Conservation (phyloP, 371 early-diverging fungal species). For the Enterospora canceri region DNA sequence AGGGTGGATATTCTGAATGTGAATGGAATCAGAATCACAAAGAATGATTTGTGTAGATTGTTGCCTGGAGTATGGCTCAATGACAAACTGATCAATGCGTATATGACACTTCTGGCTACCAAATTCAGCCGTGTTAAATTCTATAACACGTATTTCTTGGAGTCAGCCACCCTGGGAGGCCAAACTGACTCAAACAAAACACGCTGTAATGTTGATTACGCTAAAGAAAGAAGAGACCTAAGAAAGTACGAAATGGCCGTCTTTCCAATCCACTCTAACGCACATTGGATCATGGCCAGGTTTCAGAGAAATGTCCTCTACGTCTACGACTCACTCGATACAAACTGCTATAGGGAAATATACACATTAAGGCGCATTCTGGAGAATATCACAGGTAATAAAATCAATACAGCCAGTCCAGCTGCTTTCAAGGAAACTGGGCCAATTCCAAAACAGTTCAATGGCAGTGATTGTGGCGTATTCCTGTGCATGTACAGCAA, state of each 20-base stretch:
- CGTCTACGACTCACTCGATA: conserved; percentile 72
- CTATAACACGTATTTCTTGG: conserved; percentile 20
- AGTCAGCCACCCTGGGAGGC: not conserved
- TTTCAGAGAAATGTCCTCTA: conserved; percentile 61
- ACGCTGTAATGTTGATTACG: not conserved
- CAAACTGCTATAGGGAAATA: conserved; percentile 59
- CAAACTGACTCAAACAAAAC: not conserved
- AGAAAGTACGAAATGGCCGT: conserved; percentile 59
- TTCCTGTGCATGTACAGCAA: conserved; percentile 70
- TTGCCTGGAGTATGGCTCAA: conserved; percentile 30
- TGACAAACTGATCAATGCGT: conserved; percentile 47
- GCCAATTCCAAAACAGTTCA: conserved; percentile 67
- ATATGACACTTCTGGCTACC: conserved; percentile 28
- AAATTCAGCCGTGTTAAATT: conserved; percentile 3
- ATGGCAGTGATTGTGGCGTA: conserved; percentile 88
- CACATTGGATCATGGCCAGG: conserved; percentile 72
- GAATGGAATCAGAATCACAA: not conserved
- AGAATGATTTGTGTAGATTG: conserved; percentile 24
- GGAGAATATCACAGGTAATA: conserved; percentile 60
- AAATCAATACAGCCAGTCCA: conserved; percentile 27
- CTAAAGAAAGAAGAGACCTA: not conserved
- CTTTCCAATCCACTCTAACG: conserved; percentile 70
- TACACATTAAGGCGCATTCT: conserved; percentile 54
- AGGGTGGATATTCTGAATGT: too few species aligned
- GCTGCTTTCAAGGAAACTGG: not conserved